Percentiles rank a stretch among this genome's conserved stretches.
Evolutionary conservation across 176 grass and related monocot genomes (phyloP).

Genomic region (Saccharum officinarum): DNA sequence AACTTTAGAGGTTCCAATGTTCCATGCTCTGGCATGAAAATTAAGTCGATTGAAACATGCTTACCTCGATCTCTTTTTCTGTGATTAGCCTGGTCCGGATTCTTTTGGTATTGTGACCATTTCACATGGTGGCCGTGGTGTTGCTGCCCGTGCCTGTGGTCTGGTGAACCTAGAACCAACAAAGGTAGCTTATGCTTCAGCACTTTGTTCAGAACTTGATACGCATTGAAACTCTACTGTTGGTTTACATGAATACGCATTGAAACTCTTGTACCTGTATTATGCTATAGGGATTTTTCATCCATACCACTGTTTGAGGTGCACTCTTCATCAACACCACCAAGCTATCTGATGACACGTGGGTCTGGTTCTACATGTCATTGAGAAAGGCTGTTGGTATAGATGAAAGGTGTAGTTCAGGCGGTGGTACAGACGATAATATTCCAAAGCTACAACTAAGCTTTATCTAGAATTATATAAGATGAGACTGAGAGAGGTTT

Average conservation of each 20-base stretch:
- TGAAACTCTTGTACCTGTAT: background rate
- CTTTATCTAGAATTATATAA: background rate
- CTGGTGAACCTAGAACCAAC: constrained; percentile 95
- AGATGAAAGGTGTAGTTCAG: background rate
- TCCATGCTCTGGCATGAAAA: background rate
- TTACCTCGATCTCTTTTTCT: constrained; percentile 10
- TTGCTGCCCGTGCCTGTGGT: constrained; percentile 98
- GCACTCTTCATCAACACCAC: background rate
- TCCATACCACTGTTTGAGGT: background rate
- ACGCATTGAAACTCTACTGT: background rate
- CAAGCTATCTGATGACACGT: background rate
- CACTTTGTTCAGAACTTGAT: constrained; percentile 3
- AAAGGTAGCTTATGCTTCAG: constrained; percentile 53
- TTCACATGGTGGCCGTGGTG: constrained; percentile 92
- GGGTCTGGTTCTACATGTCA: background rate
- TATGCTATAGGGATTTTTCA: background rate
- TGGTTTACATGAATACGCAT: background rate
- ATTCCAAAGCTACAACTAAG: background rate
- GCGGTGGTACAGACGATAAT: background rate
- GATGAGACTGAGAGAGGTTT: background rate
- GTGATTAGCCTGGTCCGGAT: constrained; percentile 99
- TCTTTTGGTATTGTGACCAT: constrained; percentile 93
- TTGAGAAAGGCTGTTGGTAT: background rate
- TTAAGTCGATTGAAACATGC: background rate
- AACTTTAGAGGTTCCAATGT: constrained; percentile 3